phyloP scores from a whole-genome alignment of 352 stramenopile species.

The Phytophthora multivora region DNA sequence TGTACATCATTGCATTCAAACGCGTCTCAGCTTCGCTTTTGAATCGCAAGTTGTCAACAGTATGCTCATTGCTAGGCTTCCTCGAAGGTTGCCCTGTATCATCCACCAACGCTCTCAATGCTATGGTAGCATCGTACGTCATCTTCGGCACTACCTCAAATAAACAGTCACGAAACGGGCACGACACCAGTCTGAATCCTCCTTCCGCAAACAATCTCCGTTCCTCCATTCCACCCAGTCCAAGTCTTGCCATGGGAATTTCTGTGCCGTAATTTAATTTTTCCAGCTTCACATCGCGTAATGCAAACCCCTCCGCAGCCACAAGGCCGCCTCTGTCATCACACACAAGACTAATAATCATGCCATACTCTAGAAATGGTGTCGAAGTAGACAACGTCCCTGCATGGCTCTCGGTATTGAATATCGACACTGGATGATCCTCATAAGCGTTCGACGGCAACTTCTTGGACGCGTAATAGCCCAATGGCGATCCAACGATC shows the following conservation, averaged over 20 bases:
- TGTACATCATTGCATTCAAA: constrained; percentile 76
- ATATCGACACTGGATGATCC: constrained; percentile 42
- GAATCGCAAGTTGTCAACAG: constrained; percentile 59
- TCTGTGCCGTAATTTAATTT: constrained; percentile 43
- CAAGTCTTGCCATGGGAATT: constrained; percentile 38
- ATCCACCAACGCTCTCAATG: constrained; percentile 34
- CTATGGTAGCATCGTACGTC: constrained; percentile 69
- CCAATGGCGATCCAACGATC: constrained; percentile 46
- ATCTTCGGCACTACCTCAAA: constrained; percentile 81
- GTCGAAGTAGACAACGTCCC: constrained; percentile 21
- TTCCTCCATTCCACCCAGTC: constrained; percentile 51
- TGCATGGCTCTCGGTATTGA: constrained; percentile 32
- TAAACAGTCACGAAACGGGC: constrained; percentile 67
- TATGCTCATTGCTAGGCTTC: constrained; percentile 26
- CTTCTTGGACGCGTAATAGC: constrained; percentile 55
- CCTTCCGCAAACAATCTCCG: constrained; percentile 41
- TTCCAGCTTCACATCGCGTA: constrained; percentile 60
- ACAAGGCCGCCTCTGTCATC: constrained; percentile 62
- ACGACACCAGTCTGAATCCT: constrained; percentile 45
- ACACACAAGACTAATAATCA: constrained; percentile 67
- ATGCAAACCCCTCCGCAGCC: constrained; percentile 61
- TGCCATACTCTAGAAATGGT: constrained; percentile 74
- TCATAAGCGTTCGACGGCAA: constrained; percentile 32
- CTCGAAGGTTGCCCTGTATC: constrained; percentile 7
- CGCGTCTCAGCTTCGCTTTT: constrained; percentile 70